Conservation (phyloP, 345 rosid species). For the Sisymbrium altissimum region DNA sequence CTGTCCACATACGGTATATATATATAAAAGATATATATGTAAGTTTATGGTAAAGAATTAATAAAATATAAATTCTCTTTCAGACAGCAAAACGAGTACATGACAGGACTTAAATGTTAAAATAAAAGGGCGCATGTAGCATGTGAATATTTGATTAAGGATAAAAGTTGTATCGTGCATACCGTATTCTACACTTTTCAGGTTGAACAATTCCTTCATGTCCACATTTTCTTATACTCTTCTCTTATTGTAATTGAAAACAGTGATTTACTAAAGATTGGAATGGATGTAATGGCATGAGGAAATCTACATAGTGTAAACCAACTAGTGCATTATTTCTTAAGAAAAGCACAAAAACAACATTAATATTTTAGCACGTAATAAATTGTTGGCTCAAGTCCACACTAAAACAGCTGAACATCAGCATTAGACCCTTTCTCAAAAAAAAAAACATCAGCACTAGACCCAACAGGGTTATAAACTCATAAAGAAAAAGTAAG, state of each 20-base stretch:
- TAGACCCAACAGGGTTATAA: too few relatives aligned
- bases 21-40: not conserved
- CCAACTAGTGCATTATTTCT: too few relatives aligned
- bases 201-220: not conserved
- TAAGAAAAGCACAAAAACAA: too few relatives aligned
- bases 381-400: too few relatives aligned
- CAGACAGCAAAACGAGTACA: conserved; percentile 9
- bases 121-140: conserved; percentile 18
- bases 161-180: not conserved
- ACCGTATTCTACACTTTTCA: conserved; percentile 18
- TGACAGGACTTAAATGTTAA: not conserved
- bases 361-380: too few relatives aligned
- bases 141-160: conserved; percentile 19
- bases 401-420: too few relatives aligned
- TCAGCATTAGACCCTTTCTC: too few relatives aligned
- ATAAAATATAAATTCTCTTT: conserved; percentile 13
- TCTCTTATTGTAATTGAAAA: not conserved
- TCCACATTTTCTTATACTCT: not conserved
- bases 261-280: conserved; percentile 2
- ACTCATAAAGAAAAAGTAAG: too few relatives aligned
- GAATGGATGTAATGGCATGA: not conserved
- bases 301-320: not conserved
- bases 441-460: too few relatives aligned
- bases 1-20: not conserved
- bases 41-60: conserved; percentile 8